Base-by-base conservation (phyloP, 345 rosid genomes). In the Noccaea bulbosa region DNA sequence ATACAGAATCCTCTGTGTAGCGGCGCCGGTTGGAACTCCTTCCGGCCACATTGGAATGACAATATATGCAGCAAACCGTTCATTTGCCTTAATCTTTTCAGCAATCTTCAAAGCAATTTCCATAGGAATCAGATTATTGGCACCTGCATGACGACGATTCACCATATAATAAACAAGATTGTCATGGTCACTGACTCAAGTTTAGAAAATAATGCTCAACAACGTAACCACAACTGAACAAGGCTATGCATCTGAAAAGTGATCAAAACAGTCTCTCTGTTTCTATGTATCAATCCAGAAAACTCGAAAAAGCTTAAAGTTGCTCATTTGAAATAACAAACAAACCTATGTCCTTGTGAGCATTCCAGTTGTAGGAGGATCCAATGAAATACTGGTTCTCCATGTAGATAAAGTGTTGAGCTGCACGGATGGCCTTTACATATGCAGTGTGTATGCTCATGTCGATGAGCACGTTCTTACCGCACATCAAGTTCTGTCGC, bases 391-490 rank as follows among this genome's bases (percentile, higher is more conserved):
- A 93, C 76, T 93, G 98, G 73, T 93, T 93, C 81, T 93, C 98
- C 1, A 93, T 91, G 75, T 93, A 93, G 69, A 93, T 89, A 73
- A 83, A 93, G 78, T 93, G 96, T 81, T 93, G 98, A 30, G 98
- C 98, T 69, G 94, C 77, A 78, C 98, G 98, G 60, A 93, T 93
- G 71, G 97, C 98, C 77, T 87, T 89, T 65, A 93, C 96, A 68
- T 89, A 93, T 67, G 97, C 96, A 0, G 95, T 85, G 80, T 91
- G 98, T 81, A 93, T 93, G 91, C 98, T 93, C 98, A 93, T 91
- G 83, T 93, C 98, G 47, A 93, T 93, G 58, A 93, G 88, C 49
- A 91, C 86, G 72, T 93, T 89, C 87, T 93, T 93, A 50, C 97
- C 97, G 43, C 94, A 91, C 30, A 93, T 79, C 77, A 93, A 81